Evolutionary conservation across 768 basidiomycete species (phyloP), one percentile per base, ranked within the genome.

Genomic region (Calocybe cyanea): DNA sequence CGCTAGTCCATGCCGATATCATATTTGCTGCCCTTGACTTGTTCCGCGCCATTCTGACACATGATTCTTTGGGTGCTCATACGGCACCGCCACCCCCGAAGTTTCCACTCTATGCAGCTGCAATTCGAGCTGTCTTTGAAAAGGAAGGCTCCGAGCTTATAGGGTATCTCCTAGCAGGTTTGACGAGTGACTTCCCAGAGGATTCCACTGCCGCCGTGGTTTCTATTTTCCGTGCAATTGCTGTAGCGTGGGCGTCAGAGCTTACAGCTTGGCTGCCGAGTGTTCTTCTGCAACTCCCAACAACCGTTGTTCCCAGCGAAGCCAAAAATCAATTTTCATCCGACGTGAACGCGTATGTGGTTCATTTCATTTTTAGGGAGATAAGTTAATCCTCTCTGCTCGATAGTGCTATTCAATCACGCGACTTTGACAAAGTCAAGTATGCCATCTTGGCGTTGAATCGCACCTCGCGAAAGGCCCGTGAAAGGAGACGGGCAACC

Each of bases 161-260:
- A 13, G 75, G 76, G 11, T 79, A 79, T 51, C 62, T 92, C 21
- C 69, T 98, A 42, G 67, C 74, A 15, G 95, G 96, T 3, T 71
- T 97, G 20, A 81, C 90, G 3, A 83, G 86, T 17, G 85, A 87
- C 50, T 98, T 94, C 62, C 90, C 91, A 3, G 92, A 92, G 59
- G 95, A 97, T 48, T 77, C 83, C 2, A 72, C 81, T 5, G 74
- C 86, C 7, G 61, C 70, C 28, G 83, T 94, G 36, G 80, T 91
- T 45, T 80, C 85, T 2, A 83, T 97, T 50, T 78, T 95, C 63
- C 78, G 89, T 13, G 73, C 77, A 10, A 63, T 92, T 41, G 73
- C 83, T 20, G 65, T 69, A 30, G 58, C 80, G n/a, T 91, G 87
- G 82, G 73, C 85, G 2, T 59, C 70, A 6, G 82, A 85, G 58